Conservation (phyloP, 371 early-diverging fungal genomes). For the Rhizopus arrhizus region DNA sequence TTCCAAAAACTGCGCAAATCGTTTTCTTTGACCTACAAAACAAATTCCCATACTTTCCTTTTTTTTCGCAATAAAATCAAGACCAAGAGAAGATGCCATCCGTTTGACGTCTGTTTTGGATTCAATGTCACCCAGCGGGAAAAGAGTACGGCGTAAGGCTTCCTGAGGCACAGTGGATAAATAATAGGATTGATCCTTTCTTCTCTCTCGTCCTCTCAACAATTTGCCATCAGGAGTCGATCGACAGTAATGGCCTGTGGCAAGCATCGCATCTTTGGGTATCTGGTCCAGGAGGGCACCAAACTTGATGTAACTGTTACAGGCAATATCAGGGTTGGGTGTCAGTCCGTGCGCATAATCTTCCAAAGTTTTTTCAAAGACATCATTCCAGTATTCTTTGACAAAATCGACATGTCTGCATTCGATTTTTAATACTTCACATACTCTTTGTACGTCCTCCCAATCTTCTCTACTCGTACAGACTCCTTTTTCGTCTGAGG, state of each 20-base stretch:
- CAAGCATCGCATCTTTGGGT: conserved; percentile 62
- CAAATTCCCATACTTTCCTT: conserved; percentile 96
- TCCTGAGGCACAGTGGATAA: conserved; percentile 67
- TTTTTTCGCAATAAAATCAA: conserved; percentile 66
- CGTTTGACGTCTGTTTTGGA: conserved; percentile 74
- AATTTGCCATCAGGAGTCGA: conserved; percentile 32
- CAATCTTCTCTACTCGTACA: conserved; percentile 83
- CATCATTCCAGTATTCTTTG: conserved; percentile 89
- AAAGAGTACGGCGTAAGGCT: conserved; percentile 64
- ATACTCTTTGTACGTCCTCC: conserved; percentile 80
- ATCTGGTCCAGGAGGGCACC: conserved; percentile 70
- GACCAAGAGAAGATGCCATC: conserved; percentile 62
- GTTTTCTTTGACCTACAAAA: conserved; percentile 84
- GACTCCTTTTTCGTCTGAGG: conserved; percentile 75
- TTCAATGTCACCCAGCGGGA: conserved; percentile 79
- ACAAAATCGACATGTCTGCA: conserved; percentile 76
- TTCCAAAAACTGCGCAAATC: conserved; percentile 80
- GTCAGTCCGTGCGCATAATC: conserved; percentile 77
- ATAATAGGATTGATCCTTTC: conserved; percentile 94
- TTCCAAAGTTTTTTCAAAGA: conserved; percentile 77
- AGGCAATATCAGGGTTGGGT: conserved; percentile 92
- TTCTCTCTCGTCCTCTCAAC: conserved; percentile 62
- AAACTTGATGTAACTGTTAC: conserved; percentile 93
- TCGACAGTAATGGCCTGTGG: conserved; percentile 90
- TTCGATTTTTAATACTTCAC: conserved; percentile 66